Conservation (phyloP, 2,329 filamentous ascomycete genomes). For the Colletotrichum liriopes region DNA sequence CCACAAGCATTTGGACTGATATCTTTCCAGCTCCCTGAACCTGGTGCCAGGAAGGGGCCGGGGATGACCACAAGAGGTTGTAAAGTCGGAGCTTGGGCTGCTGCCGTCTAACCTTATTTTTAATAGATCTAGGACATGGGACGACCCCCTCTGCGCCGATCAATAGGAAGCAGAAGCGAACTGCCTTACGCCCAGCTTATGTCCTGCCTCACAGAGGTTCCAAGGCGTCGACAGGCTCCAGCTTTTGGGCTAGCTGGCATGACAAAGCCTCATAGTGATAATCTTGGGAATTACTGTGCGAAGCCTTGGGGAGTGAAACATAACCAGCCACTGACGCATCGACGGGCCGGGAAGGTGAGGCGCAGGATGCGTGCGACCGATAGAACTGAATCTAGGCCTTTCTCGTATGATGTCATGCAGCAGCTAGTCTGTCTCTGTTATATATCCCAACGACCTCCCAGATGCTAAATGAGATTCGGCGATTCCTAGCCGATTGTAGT, state of each 20-base stretch:
- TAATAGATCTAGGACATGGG: slow-evolving; percentile 3
- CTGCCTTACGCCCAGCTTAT: background rate
- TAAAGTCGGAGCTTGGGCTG: slow-evolving; percentile 4
- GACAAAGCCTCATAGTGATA: background rate
- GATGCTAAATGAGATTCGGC: background rate
- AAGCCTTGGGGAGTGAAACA: slow-evolving; percentile 35
- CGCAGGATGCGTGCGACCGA: slow-evolving; percentile 1
- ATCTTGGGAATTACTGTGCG: background rate
- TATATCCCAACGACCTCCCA: background rate
- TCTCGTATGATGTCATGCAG: slow-evolving; percentile 20
- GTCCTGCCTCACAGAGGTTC: background rate
- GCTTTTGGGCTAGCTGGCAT: slow-evolving; percentile 15
- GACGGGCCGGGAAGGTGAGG: slow-evolving; percentile 22
- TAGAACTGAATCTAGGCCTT: slow-evolving; percentile 11
- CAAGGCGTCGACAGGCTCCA: slow-evolving; percentile 9
- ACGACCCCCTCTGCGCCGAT: background rate
- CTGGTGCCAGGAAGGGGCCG: slow-evolving; percentile 13
- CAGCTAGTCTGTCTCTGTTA: background rate
- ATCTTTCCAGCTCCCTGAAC: background rate
- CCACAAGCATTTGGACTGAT: background rate
- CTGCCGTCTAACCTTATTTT: background rate
- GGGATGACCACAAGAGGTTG: background rate
- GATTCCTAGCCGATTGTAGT: background rate
- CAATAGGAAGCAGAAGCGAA: background rate
- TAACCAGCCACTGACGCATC: slow-evolving; percentile 35